Conservation (phyloP, 257 asterid species). For the Galeopsis tetrahit region DNA sequence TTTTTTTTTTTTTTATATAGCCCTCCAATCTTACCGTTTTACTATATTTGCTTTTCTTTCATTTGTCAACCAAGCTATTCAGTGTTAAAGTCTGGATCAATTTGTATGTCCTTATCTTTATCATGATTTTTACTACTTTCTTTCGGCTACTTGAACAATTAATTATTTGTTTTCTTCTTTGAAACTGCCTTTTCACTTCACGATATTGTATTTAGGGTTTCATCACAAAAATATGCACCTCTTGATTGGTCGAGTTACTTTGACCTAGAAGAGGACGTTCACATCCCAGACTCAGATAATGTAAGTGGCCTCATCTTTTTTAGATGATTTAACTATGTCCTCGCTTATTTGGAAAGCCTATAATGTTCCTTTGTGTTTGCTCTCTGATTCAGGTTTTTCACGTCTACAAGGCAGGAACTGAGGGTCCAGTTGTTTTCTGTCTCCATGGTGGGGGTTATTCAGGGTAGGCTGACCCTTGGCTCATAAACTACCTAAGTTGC, state of each 20-base stretch:
- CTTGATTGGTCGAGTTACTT: constrained; percentile 76
- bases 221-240: constrained; percentile 83
- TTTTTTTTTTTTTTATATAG: not conserved
- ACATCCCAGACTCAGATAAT: constrained; percentile 73
- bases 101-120: not conserved
- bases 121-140: not conserved
- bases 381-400: constrained; percentile 75
- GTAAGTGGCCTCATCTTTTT: constrained; percentile 50
- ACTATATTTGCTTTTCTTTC: not conserved
- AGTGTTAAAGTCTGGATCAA: not conserved
- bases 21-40: not conserved
- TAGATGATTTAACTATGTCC: constrained; percentile 17
- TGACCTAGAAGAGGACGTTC: constrained; percentile 82
- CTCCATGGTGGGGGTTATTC: constrained; percentile 99
- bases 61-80: not conserved
- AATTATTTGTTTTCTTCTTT: constrained; percentile 6
- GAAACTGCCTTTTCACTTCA: constrained; percentile 14
- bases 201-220: constrained; percentile 47
- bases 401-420: constrained; percentile 78
- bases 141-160: not conserved
- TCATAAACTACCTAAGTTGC: not conserved
- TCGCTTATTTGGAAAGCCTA: constrained; percentile 29
- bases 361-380: constrained; percentile 24
- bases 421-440: constrained; percentile 91
- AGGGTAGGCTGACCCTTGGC: constrained; percentile 60